Evolutionary conservation across 129 eudicot species (phyloP), one percentile per base, ranked within the genome.

Genomic region (Centella asiatica): DNA sequence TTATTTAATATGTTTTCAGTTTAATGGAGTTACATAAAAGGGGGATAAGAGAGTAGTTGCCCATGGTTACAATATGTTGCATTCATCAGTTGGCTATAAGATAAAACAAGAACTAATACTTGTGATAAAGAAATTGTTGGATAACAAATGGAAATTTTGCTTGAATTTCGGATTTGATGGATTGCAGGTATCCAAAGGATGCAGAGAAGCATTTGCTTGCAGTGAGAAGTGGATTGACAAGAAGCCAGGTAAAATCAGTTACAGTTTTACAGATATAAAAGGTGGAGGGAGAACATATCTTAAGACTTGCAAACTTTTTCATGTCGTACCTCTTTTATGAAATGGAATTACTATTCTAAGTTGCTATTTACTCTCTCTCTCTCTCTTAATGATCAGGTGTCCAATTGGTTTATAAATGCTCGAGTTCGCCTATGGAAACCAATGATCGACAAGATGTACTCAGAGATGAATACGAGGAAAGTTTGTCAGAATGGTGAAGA

Each of bases 181-280:
- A 32, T 55, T 81, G 64, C 81, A 92, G 98, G 80, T 92, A 92
- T 51, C 98, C 98, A 1, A 92, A 92, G 64, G 98, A 92, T 69
- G 83, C 98, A 11, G 98, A 92, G 90, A 92, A 92, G 82, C 95
- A 92, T 50, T 80, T 92, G 77, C 80, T 92, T 69, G 98, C 98
- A 3, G 74, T 92, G 22, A 87, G 80, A 79, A 92, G 98, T 69
- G 98, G 98, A 59, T 64, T 92, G 55, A 79, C 98, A 22, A 80
- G 98, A 69, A 84, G 88, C 65, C 98, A 92, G 95, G 97, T 86
- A 79, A 60, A 27, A 12, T 8, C 27, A 31, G 34, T n/a, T 10
- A 8, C 55, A 31, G 45, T 10, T 12, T 27, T n/a, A n/a, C n/a
- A n/a, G n/a, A n/a, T n/a, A n/a, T n/a, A n/a, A n/a, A n/a, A n/a